Conservation (phyloP, 2,329 filamentous ascomycete genomes). For the Fusarium palustre region DNA sequence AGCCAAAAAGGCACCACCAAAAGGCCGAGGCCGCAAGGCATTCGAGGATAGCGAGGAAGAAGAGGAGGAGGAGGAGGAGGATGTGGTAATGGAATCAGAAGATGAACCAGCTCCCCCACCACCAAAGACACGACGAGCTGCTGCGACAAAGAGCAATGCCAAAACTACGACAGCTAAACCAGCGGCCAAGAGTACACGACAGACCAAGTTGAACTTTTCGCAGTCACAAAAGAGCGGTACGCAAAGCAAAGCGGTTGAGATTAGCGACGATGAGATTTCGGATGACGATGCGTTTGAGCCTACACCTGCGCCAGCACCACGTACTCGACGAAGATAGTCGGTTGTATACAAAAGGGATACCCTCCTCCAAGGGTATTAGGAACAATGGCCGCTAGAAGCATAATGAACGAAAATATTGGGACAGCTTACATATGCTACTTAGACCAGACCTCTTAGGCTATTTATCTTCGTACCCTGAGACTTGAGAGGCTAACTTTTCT, state of each 20-base stretch:
- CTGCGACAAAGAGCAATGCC: constrained; percentile 35
- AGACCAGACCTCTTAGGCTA: too few relatives aligned
- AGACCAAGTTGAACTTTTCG: constrained; percentile 53
- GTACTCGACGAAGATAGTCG: constrained; percentile 48
- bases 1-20: constrained; percentile 59
- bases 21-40: constrained; percentile 55
- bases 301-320: constrained; percentile 54
- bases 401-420: too few relatives aligned
- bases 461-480: too few relatives aligned
- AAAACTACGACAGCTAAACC: constrained; percentile 32
- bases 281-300: constrained; percentile 72
- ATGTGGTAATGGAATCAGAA: constrained; percentile 67
- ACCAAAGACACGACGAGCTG: constrained; percentile 48
- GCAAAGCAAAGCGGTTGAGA: constrained; percentile 64
- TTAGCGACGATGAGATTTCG: constrained; percentile 74
- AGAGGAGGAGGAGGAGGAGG: constrained; percentile 59
- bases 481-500: too few relatives aligned
- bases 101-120: constrained; percentile 56
- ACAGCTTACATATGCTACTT: too few relatives aligned
- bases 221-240: constrained; percentile 54
- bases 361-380: neutral
- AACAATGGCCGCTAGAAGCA: too few relatives aligned
- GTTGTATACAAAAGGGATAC: constrained; percentile 8
- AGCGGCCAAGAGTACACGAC: constrained; percentile 44
- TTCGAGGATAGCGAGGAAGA: constrained; percentile 56